Percentiles rank a stretch among this genome's conserved stretches.
Evolutionary conservation across 352 stramenopile species (phyloP).

Genomic region (Peronospora belbahrii): DNA sequence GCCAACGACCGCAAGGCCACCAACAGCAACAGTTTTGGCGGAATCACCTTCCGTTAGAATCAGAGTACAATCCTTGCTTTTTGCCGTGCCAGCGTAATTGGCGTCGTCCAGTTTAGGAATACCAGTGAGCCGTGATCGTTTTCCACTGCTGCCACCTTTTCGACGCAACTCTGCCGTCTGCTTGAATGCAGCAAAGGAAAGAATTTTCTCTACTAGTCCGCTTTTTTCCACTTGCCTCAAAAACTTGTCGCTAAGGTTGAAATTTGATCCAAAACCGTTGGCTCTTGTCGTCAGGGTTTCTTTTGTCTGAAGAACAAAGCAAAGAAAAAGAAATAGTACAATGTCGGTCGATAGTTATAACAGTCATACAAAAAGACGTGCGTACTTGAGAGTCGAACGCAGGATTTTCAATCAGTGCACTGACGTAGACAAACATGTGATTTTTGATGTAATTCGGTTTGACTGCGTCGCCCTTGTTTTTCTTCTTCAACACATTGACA

Average conservation of each 20-base stretch:
- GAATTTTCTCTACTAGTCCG: slow-evolving; percentile 85
- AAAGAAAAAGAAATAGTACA: background rate
- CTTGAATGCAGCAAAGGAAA: slow-evolving; percentile 90
- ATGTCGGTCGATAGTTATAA: background rate
- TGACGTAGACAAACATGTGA: slow-evolving; percentile 95
- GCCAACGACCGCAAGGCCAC: slow-evolving; percentile 92
- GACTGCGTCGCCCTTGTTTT: slow-evolving; percentile 89
- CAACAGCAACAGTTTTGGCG: slow-evolving; percentile 96
- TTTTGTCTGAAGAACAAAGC: slow-evolving; percentile 83
- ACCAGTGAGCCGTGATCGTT: slow-evolving; percentile 81
- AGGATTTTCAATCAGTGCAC: slow-evolving; percentile 95
- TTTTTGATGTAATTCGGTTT: slow-evolving; percentile 93
- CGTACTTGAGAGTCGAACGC: slow-evolving; percentile 93
- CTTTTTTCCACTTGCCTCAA: slow-evolving; percentile 85
- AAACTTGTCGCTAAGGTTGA: slow-evolving; percentile 82
- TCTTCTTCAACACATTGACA: slow-evolving; percentile 88
- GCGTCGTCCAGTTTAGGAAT: slow-evolving; percentile 98
- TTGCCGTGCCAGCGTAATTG: slow-evolving; percentile 90
- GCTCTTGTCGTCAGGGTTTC: slow-evolving; percentile 91
- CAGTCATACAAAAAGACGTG: background rate
- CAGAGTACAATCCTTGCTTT: slow-evolving; percentile 91
- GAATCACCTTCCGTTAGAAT: slow-evolving; percentile 99
- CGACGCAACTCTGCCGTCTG: slow-evolving; percentile 86
- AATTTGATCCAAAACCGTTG: slow-evolving; percentile 81
- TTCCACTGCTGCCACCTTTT: slow-evolving; percentile 68